Conservation (phyloP, 2,329 filamentous ascomycete species). For the Fonsecaea multimorphosa region DNA sequence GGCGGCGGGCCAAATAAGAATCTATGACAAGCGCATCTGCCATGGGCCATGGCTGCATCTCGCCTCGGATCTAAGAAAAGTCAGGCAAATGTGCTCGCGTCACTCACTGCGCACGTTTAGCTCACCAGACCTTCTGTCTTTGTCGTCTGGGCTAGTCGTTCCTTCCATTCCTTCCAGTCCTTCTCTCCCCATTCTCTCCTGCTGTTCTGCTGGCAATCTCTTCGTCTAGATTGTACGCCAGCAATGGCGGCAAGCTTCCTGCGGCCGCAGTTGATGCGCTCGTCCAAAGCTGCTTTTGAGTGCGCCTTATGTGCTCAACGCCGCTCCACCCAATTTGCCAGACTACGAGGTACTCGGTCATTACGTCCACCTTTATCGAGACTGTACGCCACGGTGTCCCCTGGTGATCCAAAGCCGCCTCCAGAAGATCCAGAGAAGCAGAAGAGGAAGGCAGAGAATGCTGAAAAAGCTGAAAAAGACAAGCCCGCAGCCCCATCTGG, state of each 20-base stretch:
- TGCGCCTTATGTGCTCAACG: slow-evolving; percentile 56
- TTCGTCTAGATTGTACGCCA: slow-evolving; percentile 18
- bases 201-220: slow-evolving; percentile 10
- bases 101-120: slow-evolving; percentile 24
- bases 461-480: slow-evolving; percentile 45
- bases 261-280: slow-evolving; percentile 38
- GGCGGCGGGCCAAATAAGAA: too few species aligned
- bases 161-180: slow-evolving; percentile 2
- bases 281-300: slow-evolving; percentile 62
- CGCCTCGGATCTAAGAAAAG: not conserved
- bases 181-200: slow-evolving; percentile 1
- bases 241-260: slow-evolving; percentile 39
- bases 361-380: slow-evolving; percentile 48
- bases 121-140: slow-evolving; percentile 15
- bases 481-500: slow-evolving; percentile 45
- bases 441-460: slow-evolving; percentile 40
- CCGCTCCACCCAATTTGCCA: slow-evolving; percentile 48
- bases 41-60: not conserved
- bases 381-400: slow-evolving; percentile 53
- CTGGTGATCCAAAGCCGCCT: slow-evolving; percentile 53
- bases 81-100: slow-evolving; percentile 35
- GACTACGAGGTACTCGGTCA: slow-evolving; percentile 46
- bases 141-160: slow-evolving; percentile 3
- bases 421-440: slow-evolving; percentile 41
- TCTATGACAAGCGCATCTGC: slow-evolving; percentile 18